Evolutionary conservation across 371 early-diverging fungal species (phyloP).

Genomic region (Paraphysoderma sedebokerense): DNA sequence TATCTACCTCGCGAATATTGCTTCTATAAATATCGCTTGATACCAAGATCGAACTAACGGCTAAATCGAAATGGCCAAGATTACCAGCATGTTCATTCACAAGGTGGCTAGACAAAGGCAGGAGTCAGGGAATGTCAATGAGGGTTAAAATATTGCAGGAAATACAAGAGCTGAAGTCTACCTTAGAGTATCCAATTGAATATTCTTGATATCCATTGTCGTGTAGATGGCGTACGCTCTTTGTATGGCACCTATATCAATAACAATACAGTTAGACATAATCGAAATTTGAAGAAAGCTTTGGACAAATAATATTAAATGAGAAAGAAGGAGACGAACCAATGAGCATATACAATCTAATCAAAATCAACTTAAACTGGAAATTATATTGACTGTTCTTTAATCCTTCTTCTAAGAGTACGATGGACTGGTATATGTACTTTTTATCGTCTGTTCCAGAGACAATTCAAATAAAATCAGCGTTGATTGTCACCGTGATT

Average conservation of each 20-base stretch:
- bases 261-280: background rate
- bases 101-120: slow-evolving; percentile 22
- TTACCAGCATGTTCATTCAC: slow-evolving; percentile 43
- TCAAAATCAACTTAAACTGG: slow-evolving; percentile 60
- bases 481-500: too few relatives aligned
- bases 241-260: slow-evolving; percentile 29
- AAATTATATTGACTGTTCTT: slow-evolving; percentile 55
- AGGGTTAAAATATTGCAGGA: slow-evolving; percentile 2
- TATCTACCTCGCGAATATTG: slow-evolving; percentile 45
- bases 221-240: slow-evolving; percentile 45
- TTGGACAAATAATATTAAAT: background rate
- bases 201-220: slow-evolving; percentile 71
- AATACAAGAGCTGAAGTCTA: slow-evolving; percentile 7
- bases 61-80: slow-evolving; percentile 30
- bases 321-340: slow-evolving; percentile 2
- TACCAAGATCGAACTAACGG: slow-evolving; percentile 30
- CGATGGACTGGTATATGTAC: slow-evolving; percentile 33
- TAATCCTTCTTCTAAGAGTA: slow-evolving; percentile 57
- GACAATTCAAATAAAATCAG: too few relatives aligned
- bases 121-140: background rate
- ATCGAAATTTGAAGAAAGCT: too few relatives aligned
- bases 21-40: slow-evolving; percentile 52
- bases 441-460: too few relatives aligned
- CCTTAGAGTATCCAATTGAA: slow-evolving; percentile 73
- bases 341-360: slow-evolving; percentile 44